Evolutionary conservation across 2,329 filamentous ascomycete genomes (phyloP), one percentile per base, ranked within the genome.

Genomic region (Exophiala sp.): DNA sequence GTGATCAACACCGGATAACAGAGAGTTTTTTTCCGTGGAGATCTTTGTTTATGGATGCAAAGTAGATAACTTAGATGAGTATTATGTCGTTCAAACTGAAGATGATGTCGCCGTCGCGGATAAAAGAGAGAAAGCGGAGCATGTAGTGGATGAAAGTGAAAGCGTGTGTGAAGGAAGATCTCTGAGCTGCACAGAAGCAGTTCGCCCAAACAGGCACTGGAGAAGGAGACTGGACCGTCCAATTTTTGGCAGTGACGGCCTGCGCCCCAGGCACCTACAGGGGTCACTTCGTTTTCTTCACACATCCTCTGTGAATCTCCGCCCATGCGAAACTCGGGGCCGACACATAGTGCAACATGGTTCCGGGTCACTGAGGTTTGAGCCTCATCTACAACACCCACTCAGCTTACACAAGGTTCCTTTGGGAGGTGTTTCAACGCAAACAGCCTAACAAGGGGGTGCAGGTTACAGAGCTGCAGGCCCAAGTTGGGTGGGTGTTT

Each of bases 371-470:
- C 21, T 21, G 24, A 6, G 24, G 24, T 27, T 27, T 5, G 10
- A 5, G 5, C 24, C 24, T 27, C 24, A 27, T 27, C 24, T 10
- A 27, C 24, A 6, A 27, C 24, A 27, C 10, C 24, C 38, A 27
- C 38, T 24, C n/a, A 8, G 4, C 19, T 41, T 14, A 41, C 38
- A 41, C 8, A 11, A 22, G 8, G 9, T 13, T 11, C 37, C 19
- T 40, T 21, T n/a, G 38, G 38, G 19, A 21, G 13, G 18, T 41
- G 38, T 41, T 41, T 41, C 38, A 19, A 41, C 16, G 38, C 38
- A 19, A 5, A 24, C 8, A 41, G 38, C 21, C 38, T 41, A 22
- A 14, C 19, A 5, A 27, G 29, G 7, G 29, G 3, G 7, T n/a
- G 24, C 29, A 32, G 29, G 11, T 9, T 32, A 13, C 29, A 32